Conservation (phyloP, 192 early-diverging fungal genomes). For the Linnemannia schmuckeri region DNA sequence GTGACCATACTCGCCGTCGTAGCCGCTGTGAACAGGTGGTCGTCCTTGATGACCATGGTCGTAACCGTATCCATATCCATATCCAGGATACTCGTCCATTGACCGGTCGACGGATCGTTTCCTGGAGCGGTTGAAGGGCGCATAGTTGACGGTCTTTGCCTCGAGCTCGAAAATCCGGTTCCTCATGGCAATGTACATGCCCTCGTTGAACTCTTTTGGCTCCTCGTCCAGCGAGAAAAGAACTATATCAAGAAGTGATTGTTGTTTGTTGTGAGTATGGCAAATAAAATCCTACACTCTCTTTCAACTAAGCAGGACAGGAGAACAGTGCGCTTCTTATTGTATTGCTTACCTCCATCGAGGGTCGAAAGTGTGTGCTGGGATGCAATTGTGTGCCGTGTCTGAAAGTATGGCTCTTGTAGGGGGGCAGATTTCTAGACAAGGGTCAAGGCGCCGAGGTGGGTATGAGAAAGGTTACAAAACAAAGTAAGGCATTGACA, state of each 20-base stretch:
- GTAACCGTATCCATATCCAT: not conserved
- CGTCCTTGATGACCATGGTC: not conserved
- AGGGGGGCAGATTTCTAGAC: constrained; percentile 30
- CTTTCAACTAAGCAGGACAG: not conserved
- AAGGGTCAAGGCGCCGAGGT: not conserved
- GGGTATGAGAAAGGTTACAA: not conserved
- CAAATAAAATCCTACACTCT: not conserved
- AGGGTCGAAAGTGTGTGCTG: constrained; percentile 49
- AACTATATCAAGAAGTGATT: not conserved
- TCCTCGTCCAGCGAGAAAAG: constrained; percentile 45
- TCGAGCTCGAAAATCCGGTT: constrained; percentile 50
- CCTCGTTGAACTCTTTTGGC: constrained; percentile 43
- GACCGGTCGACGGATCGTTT: constrained; percentile 29
- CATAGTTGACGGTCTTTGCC: constrained; percentile 41
- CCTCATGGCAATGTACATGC: constrained; percentile 50
- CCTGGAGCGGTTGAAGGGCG: constrained; percentile 31
- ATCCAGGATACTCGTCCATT: constrained; percentile 17
- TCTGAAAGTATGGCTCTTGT: constrained; percentile 46
- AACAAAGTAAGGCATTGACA: not conserved
- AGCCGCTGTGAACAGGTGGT: not conserved
- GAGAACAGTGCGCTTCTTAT: not conserved
- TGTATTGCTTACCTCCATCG: constrained; percentile 25
- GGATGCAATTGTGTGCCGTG: constrained; percentile 41
- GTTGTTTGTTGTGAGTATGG: not conserved
- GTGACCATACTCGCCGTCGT: constrained; percentile 12